Percentiles rank a stretch among this genome's conserved stretches.
phyloP scores from a whole-genome alignment of 176 grass and related monocot species.

The Juncus inflexus region DNA sequence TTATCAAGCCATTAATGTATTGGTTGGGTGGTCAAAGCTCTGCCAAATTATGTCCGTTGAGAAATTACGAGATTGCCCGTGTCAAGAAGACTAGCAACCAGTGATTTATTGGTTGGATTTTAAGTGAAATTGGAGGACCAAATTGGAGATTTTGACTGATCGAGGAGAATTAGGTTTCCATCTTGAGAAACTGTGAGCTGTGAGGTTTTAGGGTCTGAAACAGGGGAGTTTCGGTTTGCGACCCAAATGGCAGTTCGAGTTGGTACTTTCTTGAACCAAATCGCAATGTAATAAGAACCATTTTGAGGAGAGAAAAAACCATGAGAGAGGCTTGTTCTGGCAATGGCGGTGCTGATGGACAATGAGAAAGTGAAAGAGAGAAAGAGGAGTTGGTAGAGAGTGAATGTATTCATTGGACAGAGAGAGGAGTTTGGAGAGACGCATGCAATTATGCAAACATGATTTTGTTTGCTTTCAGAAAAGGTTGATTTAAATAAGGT shows the following conservation, averaged over 20 bases:
- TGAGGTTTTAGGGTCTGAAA: conserved; percentile 24
- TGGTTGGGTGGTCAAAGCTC: conserved; percentile 52
- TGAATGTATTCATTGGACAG: background rate
- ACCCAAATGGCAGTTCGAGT: conserved; percentile 36
- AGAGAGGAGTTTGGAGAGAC: no score
- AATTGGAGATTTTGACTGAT: conserved; percentile 7
- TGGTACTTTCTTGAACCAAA: conserved; percentile 50
- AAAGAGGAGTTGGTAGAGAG: background rate
- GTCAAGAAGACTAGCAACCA: conserved; percentile 38
- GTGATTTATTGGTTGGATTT: conserved; percentile 8
- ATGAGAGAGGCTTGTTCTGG: background rate
- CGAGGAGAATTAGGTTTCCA: conserved; percentile 33
- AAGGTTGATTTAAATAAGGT: background rate
- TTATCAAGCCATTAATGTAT: conserved; percentile 41
- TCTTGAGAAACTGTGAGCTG: conserved; percentile 38
- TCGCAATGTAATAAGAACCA: conserved; percentile 38
- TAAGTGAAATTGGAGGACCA: conserved; percentile 39
- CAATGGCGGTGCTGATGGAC: background rate
- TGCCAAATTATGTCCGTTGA: conserved; percentile 39
- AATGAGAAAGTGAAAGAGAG: background rate
- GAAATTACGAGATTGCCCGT: conserved; percentile 45
- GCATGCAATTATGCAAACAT: background rate
- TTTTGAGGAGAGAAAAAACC: conserved; percentile 51
- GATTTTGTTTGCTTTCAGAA: background rate
- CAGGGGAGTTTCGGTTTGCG: conserved; percentile 39